These are phyloP conservation scores for Hanseniaspora lachancei DNA, from an alignment of 805 yeast species.

Conservation along the genomic window DNA sequence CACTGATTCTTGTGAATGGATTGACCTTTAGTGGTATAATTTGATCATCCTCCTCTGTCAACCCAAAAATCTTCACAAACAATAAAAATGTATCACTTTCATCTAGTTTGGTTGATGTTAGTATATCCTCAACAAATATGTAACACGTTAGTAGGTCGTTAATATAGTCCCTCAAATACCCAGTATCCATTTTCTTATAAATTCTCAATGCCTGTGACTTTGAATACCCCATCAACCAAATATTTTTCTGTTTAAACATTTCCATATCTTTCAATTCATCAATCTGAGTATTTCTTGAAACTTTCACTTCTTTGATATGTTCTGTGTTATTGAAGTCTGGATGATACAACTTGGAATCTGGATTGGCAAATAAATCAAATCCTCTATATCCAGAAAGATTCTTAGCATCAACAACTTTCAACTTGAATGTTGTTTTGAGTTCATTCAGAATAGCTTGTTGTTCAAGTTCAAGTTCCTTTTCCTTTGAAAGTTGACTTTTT, in stretches of 20 bases:
- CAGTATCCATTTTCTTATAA: slow-evolving; percentile 30
- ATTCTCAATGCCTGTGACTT: slow-evolving; percentile 62
- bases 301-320: slow-evolving; percentile 40
- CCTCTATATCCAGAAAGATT: slow-evolving; percentile 54
- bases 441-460: slow-evolving; percentile 56
- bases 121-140: slow-evolving; percentile 12
- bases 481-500: slow-evolving; percentile 49
- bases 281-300: slow-evolving; percentile 41
- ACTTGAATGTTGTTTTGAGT: slow-evolving; percentile 46
- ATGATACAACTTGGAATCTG: slow-evolving; percentile 33
- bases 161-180: slow-evolving; percentile 8
- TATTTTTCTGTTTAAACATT: slow-evolving; percentile 30
- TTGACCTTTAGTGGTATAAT: slow-evolving; percentile 40
- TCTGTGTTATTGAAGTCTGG: slow-evolving; percentile 34
- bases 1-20: slow-evolving; percentile 34
- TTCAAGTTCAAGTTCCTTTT: slow-evolving; percentile 42
- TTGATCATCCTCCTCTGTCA: slow-evolving; percentile 45
- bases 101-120: background rate
- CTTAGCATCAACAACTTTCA: slow-evolving; percentile 42
- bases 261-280: slow-evolving; percentile 24
- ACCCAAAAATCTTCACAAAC: slow-evolving; percentile 57
- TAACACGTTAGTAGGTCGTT: slow-evolving; percentile 15
- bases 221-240: slow-evolving; percentile 55
- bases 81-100: slow-evolving; percentile 20
- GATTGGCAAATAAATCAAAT: slow-evolving; percentile 64